phyloP scores from a whole-genome alignment of 2,329 filamentous ascomycete genomes.

The Trichoderma atroviride region DNA sequence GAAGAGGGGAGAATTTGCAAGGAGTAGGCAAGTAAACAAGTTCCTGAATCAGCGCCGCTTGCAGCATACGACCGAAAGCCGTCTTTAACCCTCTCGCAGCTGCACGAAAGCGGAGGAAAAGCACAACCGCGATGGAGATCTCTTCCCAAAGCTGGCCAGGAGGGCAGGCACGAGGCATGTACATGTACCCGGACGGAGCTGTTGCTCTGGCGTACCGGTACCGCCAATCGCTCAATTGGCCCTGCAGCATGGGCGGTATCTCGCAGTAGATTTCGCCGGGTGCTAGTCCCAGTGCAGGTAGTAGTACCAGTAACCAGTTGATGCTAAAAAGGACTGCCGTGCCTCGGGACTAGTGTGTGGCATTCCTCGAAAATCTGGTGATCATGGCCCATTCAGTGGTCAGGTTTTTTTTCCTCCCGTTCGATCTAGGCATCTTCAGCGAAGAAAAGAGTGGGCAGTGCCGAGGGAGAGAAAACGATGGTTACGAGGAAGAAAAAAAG shows the following conservation, averaged over 20 bases:
- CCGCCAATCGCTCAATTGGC: neutral
- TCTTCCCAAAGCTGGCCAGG: slow-evolving; percentile 15
- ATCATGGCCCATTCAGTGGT: neutral
- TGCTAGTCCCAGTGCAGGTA: neutral
- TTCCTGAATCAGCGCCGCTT: slow-evolving; percentile 21
- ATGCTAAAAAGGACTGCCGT: neutral
- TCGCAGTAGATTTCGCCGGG: slow-evolving; percentile 1
- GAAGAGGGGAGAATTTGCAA: neutral
- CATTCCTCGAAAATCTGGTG: slow-evolving; percentile 4
- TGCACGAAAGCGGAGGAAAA: slow-evolving; percentile 24
- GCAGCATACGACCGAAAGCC: slow-evolving; percentile 1
- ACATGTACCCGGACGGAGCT: neutral
- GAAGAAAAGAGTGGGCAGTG: neutral
- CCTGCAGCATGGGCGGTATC: slow-evolving; percentile 7
- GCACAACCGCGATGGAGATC: slow-evolving; percentile 18
- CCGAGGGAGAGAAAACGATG: neutral
- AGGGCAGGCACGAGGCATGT: slow-evolving; percentile 2
- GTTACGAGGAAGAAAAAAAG: neutral
- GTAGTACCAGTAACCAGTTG: neutral
- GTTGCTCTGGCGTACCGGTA: slow-evolving; percentile 4
- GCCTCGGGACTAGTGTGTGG: neutral
- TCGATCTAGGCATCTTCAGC: neutral
- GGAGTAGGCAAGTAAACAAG: neutral
- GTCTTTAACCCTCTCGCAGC: slow-evolving; percentile 7
- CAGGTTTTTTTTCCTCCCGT: neutral